A percentile compares a stretch with the other conserved stretches of the same genome.
These are phyloP conservation scores for Excoecaria agallocha DNA, from an alignment of 345 rosid genomes.

Conservation along the genomic window DNA sequence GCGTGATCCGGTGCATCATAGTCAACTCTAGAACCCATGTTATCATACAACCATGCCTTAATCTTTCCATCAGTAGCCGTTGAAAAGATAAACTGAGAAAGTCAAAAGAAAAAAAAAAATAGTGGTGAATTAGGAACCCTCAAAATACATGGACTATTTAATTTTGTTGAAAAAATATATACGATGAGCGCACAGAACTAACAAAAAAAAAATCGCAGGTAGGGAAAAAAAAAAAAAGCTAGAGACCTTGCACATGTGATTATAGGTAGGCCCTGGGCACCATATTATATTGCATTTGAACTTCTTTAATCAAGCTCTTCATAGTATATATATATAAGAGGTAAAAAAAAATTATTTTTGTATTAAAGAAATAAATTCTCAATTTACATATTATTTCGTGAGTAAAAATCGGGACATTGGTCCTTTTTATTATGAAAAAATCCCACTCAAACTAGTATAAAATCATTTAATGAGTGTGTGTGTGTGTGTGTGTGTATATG, in stretches of 20 bases:
- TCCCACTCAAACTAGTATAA: no score
- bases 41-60: constrained; percentile 83
- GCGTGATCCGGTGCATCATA: constrained; percentile 80
- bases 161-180: not conserved
- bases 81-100: constrained; percentile 64
- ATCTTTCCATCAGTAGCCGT: constrained; percentile 80
- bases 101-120: not conserved
- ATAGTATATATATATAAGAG: no score
- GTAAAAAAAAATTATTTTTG: no score
- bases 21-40: constrained; percentile 69
- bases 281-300: not conserved
- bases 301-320: not conserved
- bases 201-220: not conserved
- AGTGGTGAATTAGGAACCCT: constrained; percentile 4
- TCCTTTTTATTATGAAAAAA: no score
- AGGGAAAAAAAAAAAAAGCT: not conserved
- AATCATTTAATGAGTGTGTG: no score
- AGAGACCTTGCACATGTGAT: not conserved
- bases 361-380: no score
- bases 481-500: no score
- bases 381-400: no score
- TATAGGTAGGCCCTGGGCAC: not conserved
- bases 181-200: not conserved
- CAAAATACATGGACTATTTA: not conserved
- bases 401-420: no score